Percentiles rank a stretch among this genome's conserved stretches.
These are phyloP conservation scores for Achlya hypogyna DNA, from an alignment of 352 stramenopile species.

Conservation along the genomic window DNA sequence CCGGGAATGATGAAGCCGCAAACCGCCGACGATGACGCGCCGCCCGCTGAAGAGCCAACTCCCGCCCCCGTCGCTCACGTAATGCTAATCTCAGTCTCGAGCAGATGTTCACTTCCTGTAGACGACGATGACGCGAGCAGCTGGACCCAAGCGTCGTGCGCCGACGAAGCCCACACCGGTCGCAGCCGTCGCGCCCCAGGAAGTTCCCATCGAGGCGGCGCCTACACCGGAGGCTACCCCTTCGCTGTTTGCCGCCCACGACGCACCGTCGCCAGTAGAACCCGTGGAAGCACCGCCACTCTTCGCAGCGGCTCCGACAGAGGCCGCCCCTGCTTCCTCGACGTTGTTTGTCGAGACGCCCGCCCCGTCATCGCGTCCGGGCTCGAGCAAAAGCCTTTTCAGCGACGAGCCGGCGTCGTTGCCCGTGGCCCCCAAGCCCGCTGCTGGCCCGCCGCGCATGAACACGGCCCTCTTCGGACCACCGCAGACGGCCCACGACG, in stretches of 20 bases:
- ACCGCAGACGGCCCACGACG: slow-evolving; percentile 21
- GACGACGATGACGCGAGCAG: slow-evolving; percentile 66
- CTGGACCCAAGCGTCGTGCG: slow-evolving; percentile 67
- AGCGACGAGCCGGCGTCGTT: neutral
- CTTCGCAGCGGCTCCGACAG: slow-evolving; percentile 25
- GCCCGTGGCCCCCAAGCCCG: neutral
- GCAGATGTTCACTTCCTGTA: slow-evolving; percentile 22
- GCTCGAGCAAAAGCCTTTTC: slow-evolving; percentile 1
- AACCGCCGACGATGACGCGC: slow-evolving; percentile 22
- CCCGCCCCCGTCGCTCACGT: slow-evolving; percentile 58
- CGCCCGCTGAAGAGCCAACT: slow-evolving; percentile 16
- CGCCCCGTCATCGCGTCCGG: too few relatives aligned
- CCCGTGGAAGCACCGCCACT: slow-evolving; percentile 24
- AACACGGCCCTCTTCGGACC: neutral
- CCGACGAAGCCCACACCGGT: slow-evolving; percentile 26
- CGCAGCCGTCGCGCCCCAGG: too few relatives aligned
- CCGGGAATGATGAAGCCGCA: slow-evolving; percentile 42
- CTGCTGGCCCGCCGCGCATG: neutral
- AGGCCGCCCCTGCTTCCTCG: neutral
- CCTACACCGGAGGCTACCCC: neutral
- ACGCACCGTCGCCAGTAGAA: neutral
- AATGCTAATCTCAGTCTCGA: neutral
- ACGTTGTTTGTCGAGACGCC: neutral
- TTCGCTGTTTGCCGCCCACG: neutral
- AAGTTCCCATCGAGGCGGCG: neutral